These are phyloP conservation scores for Tolypocladium ophioglossoides DNA, from an alignment of 2,329 filamentous ascomycete species.

Conservation along the genomic window DNA sequence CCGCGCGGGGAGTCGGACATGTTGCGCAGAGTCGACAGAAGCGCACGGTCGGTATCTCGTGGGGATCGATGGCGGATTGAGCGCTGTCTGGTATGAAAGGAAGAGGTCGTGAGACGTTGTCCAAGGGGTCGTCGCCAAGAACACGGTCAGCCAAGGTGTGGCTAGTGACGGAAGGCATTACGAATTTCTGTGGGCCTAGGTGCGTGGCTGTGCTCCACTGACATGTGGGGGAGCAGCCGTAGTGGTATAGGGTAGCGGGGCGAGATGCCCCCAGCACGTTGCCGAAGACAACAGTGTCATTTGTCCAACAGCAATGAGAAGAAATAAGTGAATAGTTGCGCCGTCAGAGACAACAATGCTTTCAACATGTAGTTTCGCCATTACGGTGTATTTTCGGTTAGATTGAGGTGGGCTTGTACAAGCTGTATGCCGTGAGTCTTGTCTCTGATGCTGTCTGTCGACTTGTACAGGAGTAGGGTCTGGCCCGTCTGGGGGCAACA, in stretches of 20 bases:
- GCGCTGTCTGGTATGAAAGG: background rate
- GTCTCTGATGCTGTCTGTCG: background rate
- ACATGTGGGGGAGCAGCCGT: too few species aligned
- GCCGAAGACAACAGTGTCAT: background rate
- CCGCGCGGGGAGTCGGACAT: conserved; percentile 39
- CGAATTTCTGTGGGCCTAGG: background rate
- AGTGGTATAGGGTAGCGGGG: background rate
- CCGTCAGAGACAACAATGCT: background rate
- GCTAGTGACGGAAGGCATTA: conserved; percentile 1
- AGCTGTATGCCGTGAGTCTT: too few species aligned
- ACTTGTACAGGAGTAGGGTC: background rate
- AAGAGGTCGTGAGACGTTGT: background rate
- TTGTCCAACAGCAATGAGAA: background rate
- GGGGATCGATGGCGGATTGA: background rate
- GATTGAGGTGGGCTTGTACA: background rate
- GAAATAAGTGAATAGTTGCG: background rate
- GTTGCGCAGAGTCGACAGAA: conserved; percentile 1
- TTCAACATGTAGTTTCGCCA: too few species aligned
- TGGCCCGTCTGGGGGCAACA: background rate
- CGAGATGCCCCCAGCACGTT: too few species aligned
- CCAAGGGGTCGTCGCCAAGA: background rate
- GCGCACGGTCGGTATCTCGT: background rate
- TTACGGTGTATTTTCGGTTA: background rate
- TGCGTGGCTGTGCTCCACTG: conserved; percentile 2
- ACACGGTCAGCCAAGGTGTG: background rate